Evolutionary conservation across 225 moss, liverwort and hornwort species (phyloP).

Genomic region (Marchantia paleacea): DNA sequence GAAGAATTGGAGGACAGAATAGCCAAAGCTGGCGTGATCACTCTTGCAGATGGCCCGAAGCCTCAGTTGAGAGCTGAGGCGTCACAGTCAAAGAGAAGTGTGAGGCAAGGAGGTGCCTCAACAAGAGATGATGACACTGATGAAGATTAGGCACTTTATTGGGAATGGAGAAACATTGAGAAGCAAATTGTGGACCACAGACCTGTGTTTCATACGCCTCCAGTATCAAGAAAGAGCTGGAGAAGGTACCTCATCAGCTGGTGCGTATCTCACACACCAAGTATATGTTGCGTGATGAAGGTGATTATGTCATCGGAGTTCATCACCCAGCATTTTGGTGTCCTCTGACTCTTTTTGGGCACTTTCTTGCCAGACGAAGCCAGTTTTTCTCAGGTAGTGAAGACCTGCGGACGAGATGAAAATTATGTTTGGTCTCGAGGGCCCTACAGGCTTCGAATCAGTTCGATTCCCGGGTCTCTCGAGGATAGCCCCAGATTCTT

Average conservation of each 20-base stretch:
- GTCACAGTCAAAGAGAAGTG: conserved; percentile 58
- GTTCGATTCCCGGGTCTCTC: background rate
- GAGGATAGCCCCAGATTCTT: background rate
- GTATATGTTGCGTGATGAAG: background rate
- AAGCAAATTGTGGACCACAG: background rate
- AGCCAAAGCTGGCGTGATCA: conserved; percentile 57
- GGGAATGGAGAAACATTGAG: background rate
- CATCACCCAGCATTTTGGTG: background rate
- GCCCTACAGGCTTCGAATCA: background rate
- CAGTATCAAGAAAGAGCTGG: background rate
- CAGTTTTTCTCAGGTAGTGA: background rate
- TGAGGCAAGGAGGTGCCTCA: conserved; percentile 65
- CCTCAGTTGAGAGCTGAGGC: conserved; percentile 41
- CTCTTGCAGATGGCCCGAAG: conserved; percentile 55
- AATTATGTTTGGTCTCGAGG: background rate
- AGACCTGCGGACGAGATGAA: background rate
- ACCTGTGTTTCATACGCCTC: background rate
- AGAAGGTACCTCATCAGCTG: background rate
- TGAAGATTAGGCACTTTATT: conserved; percentile 24
- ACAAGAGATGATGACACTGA: conserved; percentile 43
- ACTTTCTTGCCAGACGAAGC: background rate
- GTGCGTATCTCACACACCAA: background rate
- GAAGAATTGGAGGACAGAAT: conserved; percentile 93
- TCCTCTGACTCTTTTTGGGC: background rate
- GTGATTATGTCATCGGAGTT: background rate